Percentiles rank a stretch among this genome's conserved stretches.
Conservation (phyloP, 108 stramenopile species). For the Nannochloropsis gaditana region DNA sequence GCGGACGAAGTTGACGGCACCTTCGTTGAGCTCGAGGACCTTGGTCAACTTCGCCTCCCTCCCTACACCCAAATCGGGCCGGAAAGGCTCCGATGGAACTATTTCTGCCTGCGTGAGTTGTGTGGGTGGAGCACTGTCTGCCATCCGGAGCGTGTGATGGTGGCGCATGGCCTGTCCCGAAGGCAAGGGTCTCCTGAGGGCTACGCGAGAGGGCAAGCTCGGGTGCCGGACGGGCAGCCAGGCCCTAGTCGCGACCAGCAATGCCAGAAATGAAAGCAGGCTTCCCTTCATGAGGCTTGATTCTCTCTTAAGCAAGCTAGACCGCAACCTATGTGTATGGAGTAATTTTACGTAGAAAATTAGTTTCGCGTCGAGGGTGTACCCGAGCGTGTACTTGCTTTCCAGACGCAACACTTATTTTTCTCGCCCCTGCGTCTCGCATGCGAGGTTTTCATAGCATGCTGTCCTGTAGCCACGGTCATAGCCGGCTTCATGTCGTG, state of each 20-base stretch:
- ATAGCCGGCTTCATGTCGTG: too few species aligned
- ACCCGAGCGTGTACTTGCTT: too few species aligned
- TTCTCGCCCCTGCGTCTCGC: too few species aligned
- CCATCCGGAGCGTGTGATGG: not conserved
- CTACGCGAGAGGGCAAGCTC: not conserved
- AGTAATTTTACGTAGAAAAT: too few species aligned
- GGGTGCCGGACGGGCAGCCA: not conserved
- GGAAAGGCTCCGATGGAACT: not conserved
- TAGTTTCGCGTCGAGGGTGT: too few species aligned
- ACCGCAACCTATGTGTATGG: not conserved
- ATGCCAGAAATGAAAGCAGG: not conserved
- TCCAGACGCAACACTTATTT: too few species aligned
- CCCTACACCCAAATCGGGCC: slow-evolving; percentile 8
- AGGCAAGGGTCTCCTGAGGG: not conserved
- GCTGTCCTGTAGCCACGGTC: too few species aligned
- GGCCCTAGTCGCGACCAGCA: not conserved
- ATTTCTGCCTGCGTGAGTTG: not conserved
- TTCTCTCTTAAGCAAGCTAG: not conserved
- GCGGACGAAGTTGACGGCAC: not conserved
- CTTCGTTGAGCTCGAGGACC: not conserved
- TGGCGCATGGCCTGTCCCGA: not conserved
- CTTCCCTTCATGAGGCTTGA: not conserved
- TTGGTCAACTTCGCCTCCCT: not conserved
- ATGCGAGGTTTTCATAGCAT: too few species aligned
- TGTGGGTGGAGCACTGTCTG: not conserved